Evolutionary conservation across 2,329 filamentous ascomycete genomes (phyloP).

Genomic region (Colletotrichum viniferum): DNA sequence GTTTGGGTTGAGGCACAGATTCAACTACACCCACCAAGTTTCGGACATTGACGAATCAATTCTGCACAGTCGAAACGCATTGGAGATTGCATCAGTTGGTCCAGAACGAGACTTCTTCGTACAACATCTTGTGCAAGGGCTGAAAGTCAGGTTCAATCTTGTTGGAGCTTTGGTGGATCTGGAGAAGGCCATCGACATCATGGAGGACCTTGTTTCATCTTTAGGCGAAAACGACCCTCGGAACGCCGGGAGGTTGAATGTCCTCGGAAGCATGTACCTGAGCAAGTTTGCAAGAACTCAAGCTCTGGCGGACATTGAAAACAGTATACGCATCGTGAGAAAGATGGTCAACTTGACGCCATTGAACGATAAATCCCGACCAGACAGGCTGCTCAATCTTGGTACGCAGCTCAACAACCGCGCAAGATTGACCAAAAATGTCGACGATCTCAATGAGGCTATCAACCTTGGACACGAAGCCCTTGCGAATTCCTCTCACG

Average conservation of each 20-base stretch:
- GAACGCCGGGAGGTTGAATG: neutral
- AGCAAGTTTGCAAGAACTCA: neutral
- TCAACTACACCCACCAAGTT: rapidly evolving
- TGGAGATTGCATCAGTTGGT: rapidly evolving
- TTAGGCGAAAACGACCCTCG: neutral
- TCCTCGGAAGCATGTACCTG: neutral
- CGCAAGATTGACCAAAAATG: rapidly evolving
- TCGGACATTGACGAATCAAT: neutral
- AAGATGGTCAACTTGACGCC: rapidly evolving
- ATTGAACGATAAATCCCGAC: rapidly evolving
- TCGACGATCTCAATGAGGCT: neutral
- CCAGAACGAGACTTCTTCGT: rapidly evolving
- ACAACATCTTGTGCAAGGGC: neutral
- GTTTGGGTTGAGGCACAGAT: neutral
- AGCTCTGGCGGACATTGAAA: neutral
- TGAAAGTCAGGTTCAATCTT: neutral
- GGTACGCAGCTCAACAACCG: rapidly evolving
- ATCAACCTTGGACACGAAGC: neutral
- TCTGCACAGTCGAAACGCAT: rapidly evolving
- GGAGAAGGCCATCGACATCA: neutral
- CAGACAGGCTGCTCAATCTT: neutral
- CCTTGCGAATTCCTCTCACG: rapidly evolving
- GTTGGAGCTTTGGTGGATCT: neutral
- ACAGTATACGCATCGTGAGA: rapidly evolving
- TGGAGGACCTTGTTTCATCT: neutral